Evolutionary conservation across 1,284 basidiomycete genomes (phyloP).

Genomic region (Termitomyces sp.): DNA sequence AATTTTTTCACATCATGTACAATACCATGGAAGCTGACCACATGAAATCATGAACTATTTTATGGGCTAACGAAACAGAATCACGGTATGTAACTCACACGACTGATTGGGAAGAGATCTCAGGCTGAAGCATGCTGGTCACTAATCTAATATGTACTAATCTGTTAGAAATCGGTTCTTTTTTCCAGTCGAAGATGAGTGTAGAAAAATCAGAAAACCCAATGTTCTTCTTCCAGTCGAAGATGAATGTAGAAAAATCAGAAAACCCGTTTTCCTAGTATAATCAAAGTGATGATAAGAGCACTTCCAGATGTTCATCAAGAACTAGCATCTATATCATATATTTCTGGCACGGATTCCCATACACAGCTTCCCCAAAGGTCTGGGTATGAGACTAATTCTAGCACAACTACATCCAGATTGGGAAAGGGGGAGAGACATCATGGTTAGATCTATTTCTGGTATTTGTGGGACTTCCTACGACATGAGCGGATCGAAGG

Average conservation of each 20-base stretch:
- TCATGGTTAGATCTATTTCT: not conserved
- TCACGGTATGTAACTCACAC: not conserved
- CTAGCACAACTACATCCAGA: not conserved
- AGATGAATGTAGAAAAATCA: not conserved
- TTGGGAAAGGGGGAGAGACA: not conserved
- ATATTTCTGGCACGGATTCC: too few relatives aligned
- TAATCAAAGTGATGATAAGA: not conserved
- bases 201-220: not conserved
- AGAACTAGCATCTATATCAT: not conserved
- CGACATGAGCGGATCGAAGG: not conserved
- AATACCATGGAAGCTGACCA: not conserved
- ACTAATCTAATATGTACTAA: not conserved
- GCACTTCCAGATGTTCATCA: not conserved
- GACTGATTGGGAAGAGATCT: not conserved
- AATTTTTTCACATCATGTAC: not conserved
- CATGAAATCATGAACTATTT: not conserved
- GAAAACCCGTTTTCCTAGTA: not conserved
- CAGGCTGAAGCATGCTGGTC: not conserved
- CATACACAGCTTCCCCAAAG: not conserved
- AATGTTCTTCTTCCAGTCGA: not conserved
- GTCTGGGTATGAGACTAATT: not conserved
- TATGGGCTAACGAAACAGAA: not conserved
- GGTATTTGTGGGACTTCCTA: not conserved
- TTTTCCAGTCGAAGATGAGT: not conserved
- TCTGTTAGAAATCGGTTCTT: not conserved